Conservation (phyloP, 345 rosid species). For the Triadica sebifera region DNA sequence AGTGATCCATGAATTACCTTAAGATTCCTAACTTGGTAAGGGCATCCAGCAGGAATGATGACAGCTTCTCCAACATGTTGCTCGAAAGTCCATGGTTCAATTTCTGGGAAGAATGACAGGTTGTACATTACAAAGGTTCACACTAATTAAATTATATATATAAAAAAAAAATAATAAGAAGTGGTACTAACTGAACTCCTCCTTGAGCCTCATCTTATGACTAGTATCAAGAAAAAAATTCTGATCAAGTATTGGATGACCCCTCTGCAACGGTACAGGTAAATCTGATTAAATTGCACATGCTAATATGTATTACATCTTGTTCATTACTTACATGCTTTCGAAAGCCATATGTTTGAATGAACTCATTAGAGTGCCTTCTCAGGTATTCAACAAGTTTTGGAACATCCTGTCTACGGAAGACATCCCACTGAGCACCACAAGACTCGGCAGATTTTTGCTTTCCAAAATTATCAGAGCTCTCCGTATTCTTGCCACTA, state of each 20-base stretch:
- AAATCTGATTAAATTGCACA: conserved; percentile 10
- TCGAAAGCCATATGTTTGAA: conserved; percentile 29
- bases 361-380: conserved; percentile 60
- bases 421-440: conserved; percentile 94
- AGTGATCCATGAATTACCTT: conserved; percentile 47
- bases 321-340: conserved; percentile 50
- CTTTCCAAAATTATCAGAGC: conserved; percentile 26
- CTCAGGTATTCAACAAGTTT: conserved; percentile 71
- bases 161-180: neutral
- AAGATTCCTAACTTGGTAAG: conserved; percentile 77
- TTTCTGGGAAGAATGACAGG: conserved; percentile 40
- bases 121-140: neutral
- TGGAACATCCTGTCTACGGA: conserved; percentile 82
- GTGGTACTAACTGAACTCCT: conserved; percentile 68
- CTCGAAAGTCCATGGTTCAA: conserved; percentile 96
- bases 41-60: conserved; percentile 88
- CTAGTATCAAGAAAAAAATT: conserved; percentile 69
- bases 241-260: conserved; percentile 83
- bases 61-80: conserved; percentile 97
- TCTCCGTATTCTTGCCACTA: conserved; percentile 32
- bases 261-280: conserved; percentile 43
- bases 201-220: conserved; percentile 79
- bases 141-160: neutral
- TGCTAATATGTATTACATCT: conserved; percentile 6
- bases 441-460: conserved; percentile 41